These are phyloP conservation scores for Candida xiaguanensis DNA, from an alignment of 805 yeast genomes.

Conservation along the genomic window DNA sequence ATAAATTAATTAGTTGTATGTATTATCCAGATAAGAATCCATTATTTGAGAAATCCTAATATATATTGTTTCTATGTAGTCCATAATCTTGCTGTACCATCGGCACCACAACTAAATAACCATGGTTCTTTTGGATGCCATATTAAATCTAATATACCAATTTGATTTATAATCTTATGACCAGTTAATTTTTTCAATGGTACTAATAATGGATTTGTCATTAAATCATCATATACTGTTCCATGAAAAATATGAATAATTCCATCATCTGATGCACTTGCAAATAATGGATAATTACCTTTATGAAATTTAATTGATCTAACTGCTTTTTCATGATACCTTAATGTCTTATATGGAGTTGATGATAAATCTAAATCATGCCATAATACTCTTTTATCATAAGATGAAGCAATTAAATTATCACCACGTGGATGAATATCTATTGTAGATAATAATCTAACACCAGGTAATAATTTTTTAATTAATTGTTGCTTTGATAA, in stretches of 20 bases:
- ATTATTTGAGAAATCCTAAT: neutral
- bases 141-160: constrained; percentile 81
- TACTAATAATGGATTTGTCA: constrained; percentile 93
- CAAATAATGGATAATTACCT: constrained; percentile 80
- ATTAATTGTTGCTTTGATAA: constrained; percentile 78
- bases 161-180: constrained; percentile 70
- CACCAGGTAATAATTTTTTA: constrained; percentile 90
- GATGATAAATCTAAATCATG: constrained; percentile 87
- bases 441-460: constrained; percentile 86
- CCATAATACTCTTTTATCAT: constrained; percentile 94
- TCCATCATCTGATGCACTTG: constrained; percentile 95
- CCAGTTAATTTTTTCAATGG: constrained; percentile 94
- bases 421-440: constrained; percentile 97
- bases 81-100: constrained; percentile 94
- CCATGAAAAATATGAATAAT: constrained; percentile 92
- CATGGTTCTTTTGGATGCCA: constrained; percentile 99
- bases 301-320: constrained; percentile 85
- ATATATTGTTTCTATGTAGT: constrained; percentile 52
- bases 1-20: constrained; percentile 11
- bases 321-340: constrained; percentile 95
- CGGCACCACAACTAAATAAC: constrained; percentile 97
- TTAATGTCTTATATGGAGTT: constrained; percentile 91
- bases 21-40: constrained; percentile 12
- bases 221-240: constrained; percentile 89
- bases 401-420: constrained; percentile 86